A percentile compares a stretch with the other conserved stretches of the same genome.
Evolutionary conservation across 208 protist species (phyloP).

Genomic region (Tritrichomonas foetus): DNA sequence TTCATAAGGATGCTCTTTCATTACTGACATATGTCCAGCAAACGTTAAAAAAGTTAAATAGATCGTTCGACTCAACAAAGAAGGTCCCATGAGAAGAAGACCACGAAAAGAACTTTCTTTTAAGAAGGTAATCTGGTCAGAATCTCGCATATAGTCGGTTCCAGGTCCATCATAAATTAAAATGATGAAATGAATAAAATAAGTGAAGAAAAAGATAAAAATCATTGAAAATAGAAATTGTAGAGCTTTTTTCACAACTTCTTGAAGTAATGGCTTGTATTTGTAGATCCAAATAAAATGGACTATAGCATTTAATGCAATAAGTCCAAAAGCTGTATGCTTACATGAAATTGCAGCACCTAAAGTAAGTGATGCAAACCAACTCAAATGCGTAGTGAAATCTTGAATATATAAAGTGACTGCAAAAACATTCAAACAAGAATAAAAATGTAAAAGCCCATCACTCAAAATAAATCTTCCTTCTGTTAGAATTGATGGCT

Average conservation of each 20-base stretch:
- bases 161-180: background rate
- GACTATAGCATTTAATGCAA: background rate
- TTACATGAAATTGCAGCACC: background rate
- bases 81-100: background rate
- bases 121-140: background rate
- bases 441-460: conserved; percentile 14
- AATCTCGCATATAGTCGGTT: background rate
- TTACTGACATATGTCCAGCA: background rate
- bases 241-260: background rate
- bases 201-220: background rate
- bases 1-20: background rate
- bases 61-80: background rate
- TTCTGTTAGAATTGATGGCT: background rate
- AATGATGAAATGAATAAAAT: conserved; percentile 1
- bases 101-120: background rate
- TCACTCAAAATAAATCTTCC: background rate
- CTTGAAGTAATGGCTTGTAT: background rate
- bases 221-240: background rate
- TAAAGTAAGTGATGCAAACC: background rate
- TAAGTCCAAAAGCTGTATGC: conserved; percentile 20
- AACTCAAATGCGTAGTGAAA: too few relatives aligned
- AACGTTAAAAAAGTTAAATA: background rate
- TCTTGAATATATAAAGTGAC: too few relatives aligned
- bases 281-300: background rate
- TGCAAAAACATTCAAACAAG: too few relatives aligned